phyloP scores from a whole-genome alignment of 2,329 filamentous ascomycete species.

The Verticillium nubilum region DNA sequence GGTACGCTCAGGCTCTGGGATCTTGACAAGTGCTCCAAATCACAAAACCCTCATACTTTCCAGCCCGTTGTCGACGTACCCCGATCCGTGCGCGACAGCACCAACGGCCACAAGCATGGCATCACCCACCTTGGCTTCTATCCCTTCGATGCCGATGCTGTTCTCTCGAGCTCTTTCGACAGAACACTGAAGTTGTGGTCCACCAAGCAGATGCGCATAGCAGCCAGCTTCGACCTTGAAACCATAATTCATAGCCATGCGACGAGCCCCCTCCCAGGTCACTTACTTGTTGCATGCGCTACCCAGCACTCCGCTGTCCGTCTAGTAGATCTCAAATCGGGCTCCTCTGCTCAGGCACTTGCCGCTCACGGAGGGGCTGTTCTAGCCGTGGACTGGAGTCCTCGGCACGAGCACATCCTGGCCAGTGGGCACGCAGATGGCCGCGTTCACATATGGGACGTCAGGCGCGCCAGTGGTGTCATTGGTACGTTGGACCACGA shows the following conservation, averaged over 20 bases:
- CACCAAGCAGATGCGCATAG: constrained; percentile 53
- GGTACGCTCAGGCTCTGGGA: constrained; percentile 85
- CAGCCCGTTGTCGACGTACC: constrained; percentile 47
- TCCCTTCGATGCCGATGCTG: constrained; percentile 69
- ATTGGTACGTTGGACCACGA: constrained; percentile 79
- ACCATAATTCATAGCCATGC: constrained; percentile 72
- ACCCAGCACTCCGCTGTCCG: constrained; percentile 81
- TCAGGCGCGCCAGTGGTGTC: constrained; percentile 70
- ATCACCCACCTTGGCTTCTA: constrained; percentile 75
- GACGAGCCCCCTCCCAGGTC: constrained; percentile 64
- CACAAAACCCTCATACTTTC: constrained; percentile 41
- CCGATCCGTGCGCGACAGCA: constrained; percentile 28
- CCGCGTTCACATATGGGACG: constrained; percentile 79
- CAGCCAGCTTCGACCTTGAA: constrained; percentile 63
- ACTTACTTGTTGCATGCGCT: constrained; percentile 80
- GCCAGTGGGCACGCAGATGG: constrained; percentile 84
- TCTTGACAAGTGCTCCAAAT: constrained; percentile 55
- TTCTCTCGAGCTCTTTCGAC: constrained; percentile 74
- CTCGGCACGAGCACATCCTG: constrained; percentile 70
- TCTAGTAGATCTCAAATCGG: constrained; percentile 80
- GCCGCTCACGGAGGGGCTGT: constrained; percentile 64
- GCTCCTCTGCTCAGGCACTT: constrained; percentile 66
- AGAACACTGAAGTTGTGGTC: constrained; percentile 72
- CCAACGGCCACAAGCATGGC: constrained; percentile 56
- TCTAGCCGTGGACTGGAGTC: constrained; percentile 74